Evolutionary conservation across 2,329 filamentous ascomycete species (phyloP), one percentile per base, ranked within the genome.

Genomic region (Fusarium nanum): DNA sequence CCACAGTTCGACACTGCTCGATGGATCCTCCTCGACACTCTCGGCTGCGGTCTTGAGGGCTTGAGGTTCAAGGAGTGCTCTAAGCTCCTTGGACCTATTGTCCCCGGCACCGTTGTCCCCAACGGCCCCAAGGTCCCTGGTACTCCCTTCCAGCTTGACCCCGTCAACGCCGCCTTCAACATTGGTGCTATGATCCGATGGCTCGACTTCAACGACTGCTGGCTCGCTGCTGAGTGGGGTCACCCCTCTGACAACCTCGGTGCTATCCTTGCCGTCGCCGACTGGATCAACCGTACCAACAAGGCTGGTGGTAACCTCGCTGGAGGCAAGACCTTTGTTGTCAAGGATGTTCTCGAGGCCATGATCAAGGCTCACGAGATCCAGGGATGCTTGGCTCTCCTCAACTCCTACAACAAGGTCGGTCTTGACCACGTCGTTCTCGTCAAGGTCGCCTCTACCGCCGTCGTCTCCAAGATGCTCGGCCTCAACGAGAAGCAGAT

Each of bases 311-410:
- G 87, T 71, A 97, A 96, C 84, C 88, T 95, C 73, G 93, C 93
- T 55, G 93, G 92, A 66, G 94, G 93, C 76, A 97, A 93, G 86
- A 89, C 93, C 79, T 90, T 97, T 81, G 97, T 92, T 74, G 85
- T 98, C 79, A 91, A 90, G 79, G 95, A 98, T 77, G 91, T 99
- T 41, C 88, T 99, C 72, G 94, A 98, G 87, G 94, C 88, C 75
- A 98, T 98, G 93, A 97, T 98, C 87, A 97, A 97, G 88, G 96
- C 96, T 75, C 96, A 99, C 83, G 96, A 99, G 83, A 97, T 99
- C 78, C 96, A 99, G 87, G 96, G 96, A 76, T 97, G 94, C 83
- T 86, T 99, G 81, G 96, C 96, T 60, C 88, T 99, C 63, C 91
- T 98, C 83, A 99, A 99, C 88, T 97, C 94, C 56, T 98, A 91